These are phyloP conservation scores for Sugiyamaella floridensis DNA, from an alignment of 805 yeast species.

Conservation along the genomic window DNA sequence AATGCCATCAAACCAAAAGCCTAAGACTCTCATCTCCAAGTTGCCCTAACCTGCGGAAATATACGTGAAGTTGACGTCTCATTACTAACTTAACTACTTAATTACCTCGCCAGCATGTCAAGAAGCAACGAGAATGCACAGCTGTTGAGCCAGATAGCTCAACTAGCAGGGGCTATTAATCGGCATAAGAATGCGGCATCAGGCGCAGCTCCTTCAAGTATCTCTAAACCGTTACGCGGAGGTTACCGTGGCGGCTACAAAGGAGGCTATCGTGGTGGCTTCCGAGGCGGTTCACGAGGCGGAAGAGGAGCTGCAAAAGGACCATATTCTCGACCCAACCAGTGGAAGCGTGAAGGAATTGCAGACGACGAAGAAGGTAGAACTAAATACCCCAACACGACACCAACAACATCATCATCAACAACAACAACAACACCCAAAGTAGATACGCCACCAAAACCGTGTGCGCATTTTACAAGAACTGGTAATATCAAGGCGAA, in stretches of 20 bases:
- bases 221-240: background rate
- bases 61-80: too few species aligned
- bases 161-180: conserved; percentile 23
- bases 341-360: background rate
- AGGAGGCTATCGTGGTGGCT: conserved; percentile 3
- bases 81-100: too few species aligned
- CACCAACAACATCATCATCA: background rate
- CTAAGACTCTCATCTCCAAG: too few species aligned
- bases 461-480: conserved; percentile 11
- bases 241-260: background rate
- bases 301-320: background rate
- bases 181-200: conserved; percentile 16
- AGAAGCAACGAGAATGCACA: conserved; percentile 11
- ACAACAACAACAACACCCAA: background rate
- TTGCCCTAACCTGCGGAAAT: too few species aligned
- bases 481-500: conserved; percentile 6
- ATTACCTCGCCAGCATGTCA: conserved; percentile 10
- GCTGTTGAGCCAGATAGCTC: conserved; percentile 19
- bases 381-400: background rate
- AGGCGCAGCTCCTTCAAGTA: background rate
- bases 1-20: too few species aligned
- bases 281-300: background rate
- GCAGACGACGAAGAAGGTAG: too few species aligned
- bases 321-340: background rate
- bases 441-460: background rate